A percentile compares a stretch with the other conserved stretches of the same genome.
phyloP scores from a whole-genome alignment of 2,329 filamentous ascomycete species.

The Aureobasidium sp. region DNA sequence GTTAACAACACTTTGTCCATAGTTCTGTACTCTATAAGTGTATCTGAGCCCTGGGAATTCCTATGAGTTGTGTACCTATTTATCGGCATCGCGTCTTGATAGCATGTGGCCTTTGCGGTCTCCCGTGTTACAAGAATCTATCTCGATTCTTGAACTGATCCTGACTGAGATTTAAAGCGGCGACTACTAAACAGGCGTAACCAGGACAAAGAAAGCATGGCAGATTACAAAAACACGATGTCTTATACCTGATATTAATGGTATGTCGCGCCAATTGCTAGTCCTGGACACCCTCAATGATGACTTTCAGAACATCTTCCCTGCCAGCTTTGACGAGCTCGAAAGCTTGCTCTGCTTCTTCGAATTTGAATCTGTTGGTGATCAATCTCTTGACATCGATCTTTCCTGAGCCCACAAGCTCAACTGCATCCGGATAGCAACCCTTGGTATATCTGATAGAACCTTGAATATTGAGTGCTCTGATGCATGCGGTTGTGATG shows the following conservation, averaged over 20 bases:
- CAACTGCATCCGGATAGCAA: conserved; percentile 44
- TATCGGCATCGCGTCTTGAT: no score
- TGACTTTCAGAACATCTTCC: conserved; percentile 17
- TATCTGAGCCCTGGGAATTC: background rate
- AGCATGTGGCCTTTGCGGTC: no score
- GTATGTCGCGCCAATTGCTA: background rate
- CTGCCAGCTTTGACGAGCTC: conserved; percentile 34
- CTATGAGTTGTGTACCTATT: no score
- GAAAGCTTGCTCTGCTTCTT: conserved; percentile 44
- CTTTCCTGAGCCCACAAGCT: conserved; percentile 45
- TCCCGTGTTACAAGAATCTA: no score
- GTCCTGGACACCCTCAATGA: conserved; percentile 36
- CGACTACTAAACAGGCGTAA: no score
- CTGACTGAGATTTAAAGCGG: no score
- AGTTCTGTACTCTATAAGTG: background rate
- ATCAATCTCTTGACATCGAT: conserved; percentile 35
- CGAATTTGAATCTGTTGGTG: conserved; percentile 38
- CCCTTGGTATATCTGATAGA: conserved; percentile 47
- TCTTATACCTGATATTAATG: background rate
- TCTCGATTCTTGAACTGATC: no score
- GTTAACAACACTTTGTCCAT: background rate
- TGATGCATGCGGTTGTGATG: conserved; percentile 44
- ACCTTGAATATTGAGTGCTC: conserved; percentile 44
- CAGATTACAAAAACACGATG: no score
- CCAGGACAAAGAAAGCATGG: no score